Percentiles rank a stretch among this genome's conserved stretches.
Evolutionary conservation across 163 green algal genomes (phyloP).

Genomic region (Trebouxia gelatinosa): DNA sequence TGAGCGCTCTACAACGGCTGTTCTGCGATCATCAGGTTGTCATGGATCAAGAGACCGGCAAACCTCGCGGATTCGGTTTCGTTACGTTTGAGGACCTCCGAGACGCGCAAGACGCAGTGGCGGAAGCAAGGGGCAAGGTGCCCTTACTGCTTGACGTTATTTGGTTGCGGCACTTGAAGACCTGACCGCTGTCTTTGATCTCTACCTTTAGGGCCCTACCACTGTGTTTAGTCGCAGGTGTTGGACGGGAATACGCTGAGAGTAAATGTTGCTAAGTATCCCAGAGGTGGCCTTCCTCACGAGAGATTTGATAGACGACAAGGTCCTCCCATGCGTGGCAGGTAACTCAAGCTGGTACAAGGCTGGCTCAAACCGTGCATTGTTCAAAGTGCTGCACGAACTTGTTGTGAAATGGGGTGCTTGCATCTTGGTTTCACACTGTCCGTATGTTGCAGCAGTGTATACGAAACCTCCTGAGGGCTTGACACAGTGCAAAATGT

Average conservation of each 20-base stretch:
- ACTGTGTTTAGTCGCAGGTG: conserved; percentile 14
- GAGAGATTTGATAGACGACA: conserved; percentile 18
- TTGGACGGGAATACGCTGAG: conserved; percentile 33
- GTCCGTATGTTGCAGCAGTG: too few species aligned
- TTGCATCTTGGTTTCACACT: too few species aligned
- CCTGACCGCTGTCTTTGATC: background rate
- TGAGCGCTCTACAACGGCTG: too few species aligned
- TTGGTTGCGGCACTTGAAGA: background rate
- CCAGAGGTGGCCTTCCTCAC: conserved; percentile 5
- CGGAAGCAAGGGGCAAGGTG: conserved; percentile 35
- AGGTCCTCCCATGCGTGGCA: conserved; percentile 19
- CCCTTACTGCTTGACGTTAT: background rate
- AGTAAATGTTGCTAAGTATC: conserved; percentile 41
- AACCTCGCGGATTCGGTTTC: conserved; percentile 86
- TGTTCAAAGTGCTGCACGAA: too few species aligned
- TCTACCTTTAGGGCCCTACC: background rate
- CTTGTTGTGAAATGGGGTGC: too few species aligned
- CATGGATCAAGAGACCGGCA: conserved; percentile 76
- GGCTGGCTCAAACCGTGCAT: too few species aligned
- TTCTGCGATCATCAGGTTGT: too few species aligned
- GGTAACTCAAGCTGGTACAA: background rate
- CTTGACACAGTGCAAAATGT: too few species aligned
- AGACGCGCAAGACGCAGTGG: conserved; percentile 36
- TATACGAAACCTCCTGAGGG: too few species aligned
- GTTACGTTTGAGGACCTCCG: conserved; percentile 77